Evolutionary conservation across 176 grass and related monocot genomes (phyloP).

Genomic region (Bothriochloa decipiens): DNA sequence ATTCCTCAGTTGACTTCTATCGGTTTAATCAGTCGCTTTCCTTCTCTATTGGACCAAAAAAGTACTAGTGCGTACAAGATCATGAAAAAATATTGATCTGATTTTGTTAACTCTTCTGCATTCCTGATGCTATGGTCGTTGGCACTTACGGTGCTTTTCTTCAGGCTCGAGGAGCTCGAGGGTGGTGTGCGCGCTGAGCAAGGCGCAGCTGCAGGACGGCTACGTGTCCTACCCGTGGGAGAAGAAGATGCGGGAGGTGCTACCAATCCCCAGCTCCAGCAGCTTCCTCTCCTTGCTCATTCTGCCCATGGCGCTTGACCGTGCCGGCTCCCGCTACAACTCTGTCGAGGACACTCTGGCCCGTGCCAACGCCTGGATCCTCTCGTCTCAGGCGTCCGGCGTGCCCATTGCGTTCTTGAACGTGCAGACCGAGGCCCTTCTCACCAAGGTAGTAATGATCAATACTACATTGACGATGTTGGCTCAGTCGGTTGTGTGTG

Average conservation of each 20-base stretch:
- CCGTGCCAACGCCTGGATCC: slow-evolving; percentile 81
- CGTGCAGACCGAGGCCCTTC: slow-evolving; percentile 90
- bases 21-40: background rate
- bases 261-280: slow-evolving; percentile 71
- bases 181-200: slow-evolving; percentile 84
- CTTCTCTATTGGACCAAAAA: background rate
- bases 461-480: background rate
- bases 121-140: background rate
- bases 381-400: slow-evolving; percentile 61
- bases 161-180: slow-evolving; percentile 81
- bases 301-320: slow-evolving; percentile 74
- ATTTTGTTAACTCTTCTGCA: background rate
- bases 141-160: background rate
- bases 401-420: slow-evolving; percentile 88
- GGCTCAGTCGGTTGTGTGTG: background rate
- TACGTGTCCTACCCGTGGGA: slow-evolving; percentile 93
- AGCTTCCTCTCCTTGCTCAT: slow-evolving; percentile 87
- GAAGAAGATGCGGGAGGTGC: slow-evolving; percentile 88
- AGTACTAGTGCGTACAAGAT: background rate
- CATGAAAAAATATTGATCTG: background rate
- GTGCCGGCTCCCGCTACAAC: slow-evolving; percentile 68
- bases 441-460: slow-evolving; percentile 69
- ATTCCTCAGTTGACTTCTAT: slow-evolving; percentile 22
- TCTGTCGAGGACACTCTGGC: slow-evolving; percentile 85
- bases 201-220: slow-evolving; percentile 86